These are phyloP conservation scores for Paecilomyces sp. DNA, from an alignment of 2,329 filamentous ascomycete genomes.

Conservation along the genomic window DNA sequence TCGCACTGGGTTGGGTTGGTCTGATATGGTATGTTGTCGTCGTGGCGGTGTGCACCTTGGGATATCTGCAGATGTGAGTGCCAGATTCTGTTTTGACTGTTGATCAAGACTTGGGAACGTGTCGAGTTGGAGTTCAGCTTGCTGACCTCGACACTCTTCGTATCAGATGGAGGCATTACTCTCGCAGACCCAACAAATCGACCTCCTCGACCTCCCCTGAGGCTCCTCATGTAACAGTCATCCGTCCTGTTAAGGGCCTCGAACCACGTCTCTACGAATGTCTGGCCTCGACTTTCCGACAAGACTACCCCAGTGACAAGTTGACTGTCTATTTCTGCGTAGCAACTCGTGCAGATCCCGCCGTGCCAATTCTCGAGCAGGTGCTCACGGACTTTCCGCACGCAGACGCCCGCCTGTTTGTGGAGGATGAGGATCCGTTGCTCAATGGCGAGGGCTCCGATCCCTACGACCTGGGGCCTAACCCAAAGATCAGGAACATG, in stretches of 20 bases:
- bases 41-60: constrained; percentile 50
- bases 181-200: constrained; percentile 36
- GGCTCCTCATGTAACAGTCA: constrained; percentile 77
- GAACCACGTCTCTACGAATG: constrained; percentile 90
- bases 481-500: constrained; percentile 98
- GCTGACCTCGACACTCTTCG: constrained; percentile 7
- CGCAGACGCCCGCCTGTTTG: constrained; percentile 63
- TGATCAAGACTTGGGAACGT: constrained; percentile 1
- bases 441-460: constrained; percentile 50
- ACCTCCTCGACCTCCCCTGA: constrained; percentile 33
- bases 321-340: constrained; percentile 80
- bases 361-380: constrained; percentile 64
- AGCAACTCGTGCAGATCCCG: constrained; percentile 64
- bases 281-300: constrained; percentile 74
- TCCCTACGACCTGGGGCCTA: constrained; percentile 66
- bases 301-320: constrained; percentile 70
- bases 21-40: constrained; percentile 53
- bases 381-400: constrained; percentile 66
- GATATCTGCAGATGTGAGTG: constrained; percentile 53
- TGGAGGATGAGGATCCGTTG: constrained; percentile 75
- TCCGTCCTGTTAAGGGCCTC: constrained; percentile 87
- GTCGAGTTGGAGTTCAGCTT: neutral
- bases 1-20: constrained; percentile 39
- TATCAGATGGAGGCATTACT: constrained; percentile 49
- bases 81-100: neutral